Evolutionary conservation across 371 early-diverging fungal genomes (phyloP).

Genomic region (Apophysomyces sp.): DNA sequence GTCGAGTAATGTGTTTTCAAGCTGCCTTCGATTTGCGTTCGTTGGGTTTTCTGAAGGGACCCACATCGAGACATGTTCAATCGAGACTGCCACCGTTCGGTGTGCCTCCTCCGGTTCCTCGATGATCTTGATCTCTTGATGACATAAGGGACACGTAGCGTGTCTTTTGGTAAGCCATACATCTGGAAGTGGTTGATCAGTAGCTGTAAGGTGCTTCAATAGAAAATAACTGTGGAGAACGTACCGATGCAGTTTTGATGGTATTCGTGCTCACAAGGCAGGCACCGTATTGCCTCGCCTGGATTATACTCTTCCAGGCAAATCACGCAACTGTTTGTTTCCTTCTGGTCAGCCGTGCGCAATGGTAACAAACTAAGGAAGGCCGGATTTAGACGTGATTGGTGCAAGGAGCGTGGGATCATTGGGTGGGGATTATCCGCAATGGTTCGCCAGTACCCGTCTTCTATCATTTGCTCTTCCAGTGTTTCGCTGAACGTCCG

Average conservation of each 20-base stretch:
- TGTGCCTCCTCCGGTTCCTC: neutral
- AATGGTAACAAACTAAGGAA: neutral
- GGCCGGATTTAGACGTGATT: neutral
- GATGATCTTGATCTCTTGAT: neutral
- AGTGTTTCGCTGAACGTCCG: neutral
- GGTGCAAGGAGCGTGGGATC: neutral
- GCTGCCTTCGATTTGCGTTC: neutral
- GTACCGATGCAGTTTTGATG: slow-evolving; percentile 7
- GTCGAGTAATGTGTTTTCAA: neutral
- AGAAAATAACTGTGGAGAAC: neutral
- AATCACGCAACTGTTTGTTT: slow-evolving; percentile 1
- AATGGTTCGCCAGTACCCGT: neutral
- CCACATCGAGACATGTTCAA: neutral
- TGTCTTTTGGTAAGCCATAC: slow-evolving; percentile 6
- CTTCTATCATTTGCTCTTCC: neutral
- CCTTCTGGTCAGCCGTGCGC: neutral
- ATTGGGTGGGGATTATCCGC: neutral
- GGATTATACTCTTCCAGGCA: neutral
- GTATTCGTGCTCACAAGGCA: slow-evolving; percentile 10
- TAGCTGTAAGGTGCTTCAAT: neutral
- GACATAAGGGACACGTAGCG: slow-evolving; percentile 9
- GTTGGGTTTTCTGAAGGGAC: neutral
- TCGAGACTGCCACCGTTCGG: neutral
- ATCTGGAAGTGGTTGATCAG: too few relatives aligned
- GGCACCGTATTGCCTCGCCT: neutral